Evolutionary conservation across 2,329 filamentous ascomycete species (phyloP), one percentile per base, ranked within the genome.

Genomic region (Trichoderma guizhouense): DNA sequence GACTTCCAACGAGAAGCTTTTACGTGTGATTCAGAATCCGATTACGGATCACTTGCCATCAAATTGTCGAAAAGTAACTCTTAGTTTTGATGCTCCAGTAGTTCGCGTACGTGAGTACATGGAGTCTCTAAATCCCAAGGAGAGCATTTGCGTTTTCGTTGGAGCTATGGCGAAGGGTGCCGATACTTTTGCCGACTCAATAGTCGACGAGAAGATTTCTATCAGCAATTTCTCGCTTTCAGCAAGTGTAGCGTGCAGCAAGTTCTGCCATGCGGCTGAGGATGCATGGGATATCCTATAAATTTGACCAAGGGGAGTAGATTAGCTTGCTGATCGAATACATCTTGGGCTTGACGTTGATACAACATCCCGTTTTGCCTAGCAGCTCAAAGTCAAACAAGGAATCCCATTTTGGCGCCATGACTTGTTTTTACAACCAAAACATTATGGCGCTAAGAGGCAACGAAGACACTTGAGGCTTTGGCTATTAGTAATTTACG

Each of bases 191-290:
- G 96, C 96, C 75, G 96, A 99, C 80, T 89, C 89, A 53, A 94
- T 93, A 83, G 97, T 98, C 78, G 95, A 98, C 80, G 96, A 99
- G 84, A 93, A 97, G 79, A 98, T 99, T 80, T 94, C 93, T 77
- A 98, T 99, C 84, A 98, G 95, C 87, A 97, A 98, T 83, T 99
- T 93, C 87, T 97, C 95, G 79, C 87, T 99, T 74, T 97, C 94
- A 79, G 96, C 96, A 73, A 98, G 95, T 85, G 96, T 99, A 74
- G 95, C 96, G 57, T 99, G 96, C 88, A 98, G 95, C 89, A 99
- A 98, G 83, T 98, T 99, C 86, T 98, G 96, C 83, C 96, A 99
- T 83, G 96, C 95, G 53, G 95, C 95, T 57, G 96, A 99, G 84
- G 96, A 99, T 82, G 92, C 92, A 43, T 99, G 96, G 96, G 91